These are phyloP conservation scores for Auricularia cornea DNA, from an alignment of 768 basidiomycete genomes.

Conservation along the genomic window DNA sequence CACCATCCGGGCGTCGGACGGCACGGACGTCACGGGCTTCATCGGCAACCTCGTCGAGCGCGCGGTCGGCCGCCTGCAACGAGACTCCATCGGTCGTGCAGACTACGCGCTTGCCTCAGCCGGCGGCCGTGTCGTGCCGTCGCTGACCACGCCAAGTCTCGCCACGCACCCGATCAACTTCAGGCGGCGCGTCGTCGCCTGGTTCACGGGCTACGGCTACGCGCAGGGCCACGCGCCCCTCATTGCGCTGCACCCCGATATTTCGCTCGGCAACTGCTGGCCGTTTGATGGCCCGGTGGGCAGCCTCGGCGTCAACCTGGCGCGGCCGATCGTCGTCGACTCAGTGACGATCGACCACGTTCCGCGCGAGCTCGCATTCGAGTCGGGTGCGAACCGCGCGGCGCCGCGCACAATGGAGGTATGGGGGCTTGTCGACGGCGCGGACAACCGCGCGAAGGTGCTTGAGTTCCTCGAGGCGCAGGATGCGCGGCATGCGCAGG, in stretches of 20 bases:
- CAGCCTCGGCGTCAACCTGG: conserved; percentile 75
- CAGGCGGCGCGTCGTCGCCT: conserved; percentile 39
- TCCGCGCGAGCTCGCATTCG: conserved; percentile 64
- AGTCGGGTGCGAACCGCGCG: conserved; percentile 40
- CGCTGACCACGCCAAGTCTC: conserved; percentile 73
- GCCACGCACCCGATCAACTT: conserved; percentile 46
- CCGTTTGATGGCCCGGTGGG: conserved; percentile 75
- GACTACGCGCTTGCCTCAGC: conserved; percentile 83
- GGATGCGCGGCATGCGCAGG: conserved; percentile 13
- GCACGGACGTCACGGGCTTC: conserved; percentile 61
- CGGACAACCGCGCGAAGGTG: conserved; percentile 58
- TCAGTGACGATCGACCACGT: conserved; percentile 86
- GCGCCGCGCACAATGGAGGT: conserved; percentile 85
- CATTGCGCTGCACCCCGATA: conserved; percentile 80
- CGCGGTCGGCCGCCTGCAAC: conserved; percentile 56
- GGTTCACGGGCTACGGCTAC: conserved; percentile 49
- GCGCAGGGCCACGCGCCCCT: conserved; percentile 75
- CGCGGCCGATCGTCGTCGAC: conserved; percentile 45
- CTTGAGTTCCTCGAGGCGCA: conserved; percentile 32
- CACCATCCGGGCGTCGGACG: conserved; percentile 65
- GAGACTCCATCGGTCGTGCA: conserved; percentile 70
- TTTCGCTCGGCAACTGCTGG: conserved; percentile 85
- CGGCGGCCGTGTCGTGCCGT: conserved; percentile 74
- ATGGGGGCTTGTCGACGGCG: conserved; percentile 81
- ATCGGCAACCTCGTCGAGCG: conserved; percentile 70